phyloP scores from a whole-genome alignment of 371 early-diverging fungal genomes.

The Rhizopus microsporus region DNA sequence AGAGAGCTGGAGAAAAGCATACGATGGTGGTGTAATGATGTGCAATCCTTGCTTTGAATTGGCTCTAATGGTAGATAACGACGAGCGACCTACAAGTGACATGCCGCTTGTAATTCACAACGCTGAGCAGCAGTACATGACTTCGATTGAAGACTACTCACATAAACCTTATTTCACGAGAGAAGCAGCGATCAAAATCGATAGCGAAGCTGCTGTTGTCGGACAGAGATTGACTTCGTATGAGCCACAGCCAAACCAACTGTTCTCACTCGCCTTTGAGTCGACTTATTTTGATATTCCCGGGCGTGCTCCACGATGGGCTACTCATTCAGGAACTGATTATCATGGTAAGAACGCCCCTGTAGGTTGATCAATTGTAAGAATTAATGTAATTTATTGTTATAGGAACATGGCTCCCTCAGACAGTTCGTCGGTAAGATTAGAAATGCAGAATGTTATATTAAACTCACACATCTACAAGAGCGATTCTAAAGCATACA shows the following conservation, averaged over 20 bases:
- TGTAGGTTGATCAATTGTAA: neutral
- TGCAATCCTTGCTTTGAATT: slow-evolving; percentile 78
- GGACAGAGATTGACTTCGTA: slow-evolving; percentile 62
- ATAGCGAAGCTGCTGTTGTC: slow-evolving; percentile 33
- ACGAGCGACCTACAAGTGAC: slow-evolving; percentile 21
- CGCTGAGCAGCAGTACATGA: slow-evolving; percentile 41
- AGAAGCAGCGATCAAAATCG: slow-evolving; percentile 56
- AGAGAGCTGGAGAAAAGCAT: slow-evolving; percentile 66
- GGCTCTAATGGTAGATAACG: slow-evolving; percentile 51
- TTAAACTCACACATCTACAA: slow-evolving; percentile 13
- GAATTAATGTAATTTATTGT: neutral
- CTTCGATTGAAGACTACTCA: slow-evolving; percentile 77
- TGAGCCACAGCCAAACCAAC: slow-evolving; percentile 78
- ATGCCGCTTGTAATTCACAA: slow-evolving; percentile 26
- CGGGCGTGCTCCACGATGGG: slow-evolving; percentile 90
- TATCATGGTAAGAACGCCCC: slow-evolving; percentile 67
- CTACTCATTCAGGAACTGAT: slow-evolving; percentile 88
- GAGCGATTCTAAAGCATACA: slow-evolving; percentile 79
- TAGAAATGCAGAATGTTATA: neutral
- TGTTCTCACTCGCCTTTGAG: slow-evolving; percentile 78
- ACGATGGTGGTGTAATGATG: slow-evolving; percentile 79
- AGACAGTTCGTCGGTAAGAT: slow-evolving; percentile 77
- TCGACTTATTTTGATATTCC: slow-evolving; percentile 89
- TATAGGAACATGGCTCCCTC: slow-evolving; percentile 90
- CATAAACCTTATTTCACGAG: slow-evolving; percentile 82